Evolutionary conservation across 2,329 filamentous ascomycete genomes (phyloP), one percentile per base, ranked within the genome.

Genomic region (Neonectria magnoliae): DNA sequence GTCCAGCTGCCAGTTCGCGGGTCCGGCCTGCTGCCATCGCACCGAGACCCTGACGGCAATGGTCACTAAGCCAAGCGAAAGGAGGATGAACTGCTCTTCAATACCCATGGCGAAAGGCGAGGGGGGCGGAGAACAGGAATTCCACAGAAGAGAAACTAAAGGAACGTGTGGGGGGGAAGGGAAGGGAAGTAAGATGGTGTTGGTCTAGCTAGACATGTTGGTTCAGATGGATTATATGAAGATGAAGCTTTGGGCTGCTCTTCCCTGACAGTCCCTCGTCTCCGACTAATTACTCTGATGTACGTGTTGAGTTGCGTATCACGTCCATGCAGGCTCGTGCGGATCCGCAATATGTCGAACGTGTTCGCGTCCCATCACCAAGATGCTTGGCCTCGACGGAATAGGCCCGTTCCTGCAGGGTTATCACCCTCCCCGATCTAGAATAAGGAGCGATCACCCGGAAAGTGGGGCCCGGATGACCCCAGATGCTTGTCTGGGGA

Each of bases 41-140:
- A 71, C 69, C 1, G 50, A 57, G 31, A 70, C 62, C 47, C 69
- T 52, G 14, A 62, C 54, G 11, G 54, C 52, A 9, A 71, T 71
- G 55, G 69, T 68, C 47, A 68, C 13, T 10, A 71, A 60, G 22
- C 69, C 69, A 22, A 71, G 6, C 5, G 69, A 66, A 38, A 71
- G 69, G n/a, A 71, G 60, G 9, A 63, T 57, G 31, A 71, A 71
- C 29, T 71, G 69, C 52, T 71, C 69, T 50, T 68, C 57, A 25
- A 71, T 71, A n/a, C 57, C 60, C 66, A 70, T 71, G 38, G n/a
- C n/a, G n/a, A 11, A n/a, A 20, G n/a, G 11, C 38, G 38, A 20
- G n/a, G n/a, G n/a, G 20, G 38, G 16, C 38, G 8, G 38, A 20
- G n/a, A 5, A n/a, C 4, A 42, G 38, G 8, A 42, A 42, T 11